phyloP scores from a whole-genome alignment of 2,329 filamentous ascomycete genomes.

The Penicillium sp. region DNA sequence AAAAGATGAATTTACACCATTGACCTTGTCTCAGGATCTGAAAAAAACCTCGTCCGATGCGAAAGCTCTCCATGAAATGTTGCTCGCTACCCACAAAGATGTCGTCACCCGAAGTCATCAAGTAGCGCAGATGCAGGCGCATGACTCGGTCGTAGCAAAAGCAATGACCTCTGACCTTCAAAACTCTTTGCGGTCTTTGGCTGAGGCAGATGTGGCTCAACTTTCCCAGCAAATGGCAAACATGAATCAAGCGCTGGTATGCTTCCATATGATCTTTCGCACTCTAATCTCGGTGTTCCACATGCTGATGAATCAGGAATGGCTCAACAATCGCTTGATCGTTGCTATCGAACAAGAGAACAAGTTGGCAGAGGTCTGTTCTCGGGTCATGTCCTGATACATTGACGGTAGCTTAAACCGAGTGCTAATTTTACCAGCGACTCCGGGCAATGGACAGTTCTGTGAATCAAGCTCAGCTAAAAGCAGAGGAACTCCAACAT shows the following conservation, averaged over 20 bases:
- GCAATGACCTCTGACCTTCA: constrained; percentile 29
- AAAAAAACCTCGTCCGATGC: constrained; percentile 21
- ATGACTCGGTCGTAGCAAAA: constrained; percentile 22
- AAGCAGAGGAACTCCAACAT: constrained; percentile 27
- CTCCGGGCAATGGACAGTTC: constrained; percentile 29
- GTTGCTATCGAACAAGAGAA: constrained; percentile 29
- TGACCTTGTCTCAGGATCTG: constrained; percentile 24
- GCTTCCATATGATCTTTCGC: background rate
- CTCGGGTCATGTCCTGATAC: background rate
- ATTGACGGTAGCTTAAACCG: too few relatives aligned
- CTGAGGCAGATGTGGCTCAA: constrained; percentile 24
- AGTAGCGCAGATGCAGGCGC: constrained; percentile 21
- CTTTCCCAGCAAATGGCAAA: constrained; percentile 25
- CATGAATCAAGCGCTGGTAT: constrained; percentile 34
- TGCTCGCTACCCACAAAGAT: constrained; percentile 26
- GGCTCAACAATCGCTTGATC: constrained; percentile 23
- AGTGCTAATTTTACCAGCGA: constrained; percentile 27
- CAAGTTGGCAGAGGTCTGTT: constrained; percentile 29
- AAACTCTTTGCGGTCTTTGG: constrained; percentile 27
- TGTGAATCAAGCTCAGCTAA: constrained; percentile 30
- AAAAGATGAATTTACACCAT: constrained; percentile 2
- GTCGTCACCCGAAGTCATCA: constrained; percentile 24
- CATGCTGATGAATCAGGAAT: constrained; percentile 23
- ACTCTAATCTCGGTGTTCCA: background rate
- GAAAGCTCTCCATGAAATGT: constrained; percentile 17